Conservation (phyloP, 2,329 filamentous ascomycete species). For the Stenocarpella maydis region DNA sequence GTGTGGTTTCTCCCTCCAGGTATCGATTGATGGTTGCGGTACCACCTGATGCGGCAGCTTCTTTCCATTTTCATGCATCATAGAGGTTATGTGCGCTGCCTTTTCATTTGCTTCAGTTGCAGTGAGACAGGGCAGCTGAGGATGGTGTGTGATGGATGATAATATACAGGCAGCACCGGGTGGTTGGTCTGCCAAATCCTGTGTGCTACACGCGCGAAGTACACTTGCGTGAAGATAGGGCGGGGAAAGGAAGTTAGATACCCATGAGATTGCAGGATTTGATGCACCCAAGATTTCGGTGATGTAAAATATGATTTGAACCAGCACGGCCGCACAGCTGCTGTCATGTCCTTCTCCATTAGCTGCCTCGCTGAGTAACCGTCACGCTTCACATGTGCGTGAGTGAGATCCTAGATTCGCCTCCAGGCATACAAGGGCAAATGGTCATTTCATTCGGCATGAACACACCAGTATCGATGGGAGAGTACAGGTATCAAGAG, state of each 20-base stretch:
- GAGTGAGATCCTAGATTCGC: no score
- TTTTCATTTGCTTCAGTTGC: neutral
- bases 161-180: neutral
- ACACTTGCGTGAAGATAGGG: neutral
- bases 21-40: neutral
- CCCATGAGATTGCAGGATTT: constrained; percentile 1
- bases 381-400: no score
- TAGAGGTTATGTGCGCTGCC: constrained; percentile 1
- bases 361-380: no score
- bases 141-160: neutral
- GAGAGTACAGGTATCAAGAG: no score
- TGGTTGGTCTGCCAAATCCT: neutral
- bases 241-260: constrained; percentile 1
- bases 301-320: neutral
- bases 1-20: neutral
- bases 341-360: no score
- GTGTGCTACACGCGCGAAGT: neutral
- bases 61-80: neutral
- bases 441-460: no score
- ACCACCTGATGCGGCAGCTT: neutral
- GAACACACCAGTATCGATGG: no score
- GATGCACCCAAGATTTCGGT: neutral
- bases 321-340: no score
- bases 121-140: neutral
- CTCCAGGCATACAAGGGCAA: no score